phyloP scores from a whole-genome alignment of 164 flowering plant species.

The Nymphaea thermarum region DNA sequence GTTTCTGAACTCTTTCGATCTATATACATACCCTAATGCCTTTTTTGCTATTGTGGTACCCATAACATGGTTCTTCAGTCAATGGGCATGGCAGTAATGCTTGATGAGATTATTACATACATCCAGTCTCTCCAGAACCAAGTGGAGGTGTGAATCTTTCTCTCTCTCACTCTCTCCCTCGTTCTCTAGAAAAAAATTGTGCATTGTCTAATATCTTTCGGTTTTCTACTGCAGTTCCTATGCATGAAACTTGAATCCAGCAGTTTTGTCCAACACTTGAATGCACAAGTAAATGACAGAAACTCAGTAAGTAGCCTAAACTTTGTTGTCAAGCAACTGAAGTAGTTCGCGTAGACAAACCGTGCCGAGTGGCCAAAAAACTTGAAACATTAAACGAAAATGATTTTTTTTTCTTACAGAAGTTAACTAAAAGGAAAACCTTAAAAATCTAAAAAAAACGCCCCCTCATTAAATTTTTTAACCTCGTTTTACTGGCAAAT shows the following conservation, averaged over 20 bases:
- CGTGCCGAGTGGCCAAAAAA: too few relatives aligned
- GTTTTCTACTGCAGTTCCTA: not conserved
- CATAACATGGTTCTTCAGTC: constrained; percentile 22
- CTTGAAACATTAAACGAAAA: too few relatives aligned
- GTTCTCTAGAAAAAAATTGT: too few relatives aligned
- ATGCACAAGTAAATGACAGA: not conserved
- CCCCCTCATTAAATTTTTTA: too few relatives aligned
- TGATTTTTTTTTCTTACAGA: too few relatives aligned
- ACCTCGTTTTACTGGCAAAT: too few relatives aligned
- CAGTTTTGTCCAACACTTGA: not conserved
- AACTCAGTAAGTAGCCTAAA: not conserved
- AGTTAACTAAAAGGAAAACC: too few relatives aligned
- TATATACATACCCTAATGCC: not conserved
- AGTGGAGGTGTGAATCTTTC: not conserved
- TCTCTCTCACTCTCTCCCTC: not conserved
- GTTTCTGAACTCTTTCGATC: not conserved
- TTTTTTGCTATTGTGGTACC: not conserved
- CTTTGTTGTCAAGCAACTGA: not conserved
- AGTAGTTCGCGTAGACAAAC: not conserved
- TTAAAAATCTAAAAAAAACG: too few relatives aligned
- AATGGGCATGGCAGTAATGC: constrained; percentile 75
- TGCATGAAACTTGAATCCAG: not conserved
- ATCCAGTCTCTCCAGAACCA: constrained; percentile 1
- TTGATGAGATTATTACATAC: constrained; percentile 24
- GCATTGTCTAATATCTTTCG: too few relatives aligned